Evolutionary conservation across 192 early-diverging fungal genomes (phyloP).

Genomic region (Fimicolochytrium jonesii): DNA sequence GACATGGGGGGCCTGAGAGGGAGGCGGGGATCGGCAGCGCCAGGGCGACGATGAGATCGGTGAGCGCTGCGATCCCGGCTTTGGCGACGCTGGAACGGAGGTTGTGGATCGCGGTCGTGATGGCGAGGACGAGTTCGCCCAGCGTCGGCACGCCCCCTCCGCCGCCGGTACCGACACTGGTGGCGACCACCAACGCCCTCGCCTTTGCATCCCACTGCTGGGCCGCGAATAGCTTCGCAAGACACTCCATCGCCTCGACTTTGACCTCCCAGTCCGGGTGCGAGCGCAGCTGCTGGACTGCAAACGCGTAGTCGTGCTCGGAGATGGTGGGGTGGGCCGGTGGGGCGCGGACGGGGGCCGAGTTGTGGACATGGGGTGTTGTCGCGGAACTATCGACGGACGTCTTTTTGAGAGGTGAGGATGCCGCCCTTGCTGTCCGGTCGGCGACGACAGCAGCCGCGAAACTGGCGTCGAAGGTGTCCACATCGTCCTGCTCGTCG

Average conservation of each 20-base stretch:
- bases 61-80: conserved; percentile 14
- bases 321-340: too few species aligned
- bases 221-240: not conserved
- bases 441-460: not conserved
- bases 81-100: conserved; percentile 33
- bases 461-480: not conserved
- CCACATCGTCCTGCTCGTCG: not conserved
- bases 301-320: not conserved
- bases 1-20: too few species aligned
- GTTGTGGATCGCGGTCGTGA: conserved; percentile 24
- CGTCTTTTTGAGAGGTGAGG: conserved; percentile 1
- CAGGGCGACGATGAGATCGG: too few species aligned
- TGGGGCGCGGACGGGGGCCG: not conserved
- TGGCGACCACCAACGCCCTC: too few species aligned
- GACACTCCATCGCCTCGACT: not conserved
- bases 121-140: conserved; percentile 22
- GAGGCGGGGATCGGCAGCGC: too few species aligned
- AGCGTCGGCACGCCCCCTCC: conserved; percentile 4
- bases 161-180: not conserved
- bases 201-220: too few species aligned
- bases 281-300: conserved; percentile 14
- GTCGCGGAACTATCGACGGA: not conserved
- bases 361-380: not conserved
- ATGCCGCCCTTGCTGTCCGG: not conserved
- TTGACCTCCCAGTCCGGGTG: conserved; percentile 19